A percentile compares a stretch with the other conserved stretches of the same genome.
Conservation (phyloP, 257 asterid genomes). For the Solanum lycopersicoides region DNA sequence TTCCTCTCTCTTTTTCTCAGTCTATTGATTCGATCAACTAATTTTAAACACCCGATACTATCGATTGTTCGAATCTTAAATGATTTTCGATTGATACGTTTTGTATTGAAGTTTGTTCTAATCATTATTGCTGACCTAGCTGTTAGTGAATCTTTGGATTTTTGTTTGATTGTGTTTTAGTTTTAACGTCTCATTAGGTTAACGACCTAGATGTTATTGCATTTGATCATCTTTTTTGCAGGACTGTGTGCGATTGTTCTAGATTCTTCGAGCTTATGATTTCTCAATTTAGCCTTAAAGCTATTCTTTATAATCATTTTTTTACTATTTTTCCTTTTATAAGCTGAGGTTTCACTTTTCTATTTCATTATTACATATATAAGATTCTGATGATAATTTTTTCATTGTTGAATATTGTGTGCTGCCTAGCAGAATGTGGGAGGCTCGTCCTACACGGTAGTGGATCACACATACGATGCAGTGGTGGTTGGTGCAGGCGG, state of each 20-base stretch:
- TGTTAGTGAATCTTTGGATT: not conserved
- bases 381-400: not conserved
- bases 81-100: not conserved
- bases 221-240: not conserved
- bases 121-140: not conserved
- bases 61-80: not conserved
- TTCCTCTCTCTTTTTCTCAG: not conserved
- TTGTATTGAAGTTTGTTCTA: not conserved
- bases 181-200: not conserved
- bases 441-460: conserved; percentile 69
- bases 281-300: not conserved
- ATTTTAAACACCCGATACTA: not conserved
- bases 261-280: not conserved
- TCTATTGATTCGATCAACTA: not conserved
- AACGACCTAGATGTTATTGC: not conserved
- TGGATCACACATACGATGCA: conserved; percentile 98
- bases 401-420: not conserved
- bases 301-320: not conserved
- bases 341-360: not conserved
- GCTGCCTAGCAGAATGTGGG: conserved; percentile 39
- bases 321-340: not conserved
- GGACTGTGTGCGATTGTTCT: not conserved
- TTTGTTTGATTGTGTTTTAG: not conserved
- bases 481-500: conserved; percentile 99
- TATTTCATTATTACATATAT: not conserved